Percentiles rank a stretch among this genome's conserved stretches.
phyloP scores from a whole-genome alignment of 1,139 yeast species.

The Lodderomyces orthopsilosis region DNA sequence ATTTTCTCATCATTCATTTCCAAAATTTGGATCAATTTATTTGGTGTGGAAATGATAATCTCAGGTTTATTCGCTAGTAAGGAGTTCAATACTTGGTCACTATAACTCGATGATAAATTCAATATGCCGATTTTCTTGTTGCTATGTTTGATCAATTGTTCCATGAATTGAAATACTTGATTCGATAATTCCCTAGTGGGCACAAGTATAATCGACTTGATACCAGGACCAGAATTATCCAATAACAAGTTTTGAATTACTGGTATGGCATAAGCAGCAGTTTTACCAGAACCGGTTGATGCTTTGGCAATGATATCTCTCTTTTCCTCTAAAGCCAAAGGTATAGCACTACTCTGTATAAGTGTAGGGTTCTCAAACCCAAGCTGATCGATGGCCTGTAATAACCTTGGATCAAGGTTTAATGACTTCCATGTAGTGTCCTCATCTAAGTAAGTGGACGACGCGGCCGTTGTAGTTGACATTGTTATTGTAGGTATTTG shows the following conservation, averaged over 20 bases:
- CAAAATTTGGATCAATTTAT: constrained; percentile 62
- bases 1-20: constrained; percentile 44
- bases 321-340: constrained; percentile 81
- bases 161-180: constrained; percentile 74
- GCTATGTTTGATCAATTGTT: constrained; percentile 67
- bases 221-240: constrained; percentile 23
- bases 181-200: constrained; percentile 85
- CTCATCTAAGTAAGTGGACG: constrained; percentile 68
- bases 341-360: constrained; percentile 89
- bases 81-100: constrained; percentile 71
- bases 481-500: background rate
- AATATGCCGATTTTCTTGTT: constrained; percentile 63
- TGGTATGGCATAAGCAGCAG: constrained; percentile 81
- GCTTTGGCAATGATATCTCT: constrained; percentile 88
- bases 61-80: constrained; percentile 74
- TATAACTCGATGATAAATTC: constrained; percentile 70
- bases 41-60: constrained; percentile 84
- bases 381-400: constrained; percentile 78
- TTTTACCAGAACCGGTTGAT: constrained; percentile 88
- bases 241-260: constrained; percentile 63
- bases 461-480: constrained; percentile 38
- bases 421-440: constrained; percentile 68
- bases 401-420: constrained; percentile 73
- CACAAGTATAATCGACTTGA: constrained; percentile 64
- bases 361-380: constrained; percentile 86